Evolutionary conservation across 495 filamentous ascomycete species (phyloP).

Genomic region (Xylaria scruposa): DNA sequence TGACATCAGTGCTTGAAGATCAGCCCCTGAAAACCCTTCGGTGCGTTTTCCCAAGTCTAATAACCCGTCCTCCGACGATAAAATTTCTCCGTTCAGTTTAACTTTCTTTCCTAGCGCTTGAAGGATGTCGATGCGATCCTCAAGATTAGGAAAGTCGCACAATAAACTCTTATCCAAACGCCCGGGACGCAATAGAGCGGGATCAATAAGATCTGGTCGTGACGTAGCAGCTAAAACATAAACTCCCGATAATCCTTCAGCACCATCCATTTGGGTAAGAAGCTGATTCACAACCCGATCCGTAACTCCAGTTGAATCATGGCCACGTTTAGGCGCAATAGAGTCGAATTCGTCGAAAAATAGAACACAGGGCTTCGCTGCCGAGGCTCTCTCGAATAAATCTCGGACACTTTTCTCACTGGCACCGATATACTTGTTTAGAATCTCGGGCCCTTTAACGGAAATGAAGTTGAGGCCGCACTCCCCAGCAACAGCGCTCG

Average conservation of each 20-base stretch:
- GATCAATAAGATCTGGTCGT: slow-evolving; percentile 92
- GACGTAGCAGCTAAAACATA: slow-evolving; percentile 95
- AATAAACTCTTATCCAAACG: slow-evolving; percentile 88
- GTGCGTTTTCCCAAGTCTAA: slow-evolving; percentile 75
- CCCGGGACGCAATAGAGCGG: slow-evolving; percentile 86
- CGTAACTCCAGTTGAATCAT: slow-evolving; percentile 95
- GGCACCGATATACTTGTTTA: slow-evolving; percentile 98
- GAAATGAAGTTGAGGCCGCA: slow-evolving; percentile 97
- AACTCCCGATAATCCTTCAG: slow-evolving; percentile 90
- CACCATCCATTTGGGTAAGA: slow-evolving; percentile 98
- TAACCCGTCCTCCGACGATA: slow-evolving; percentile 57
- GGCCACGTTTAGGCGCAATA: slow-evolving; percentile 95
- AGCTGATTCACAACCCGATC: slow-evolving; percentile 99
- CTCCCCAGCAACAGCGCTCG: slow-evolving; percentile 92
- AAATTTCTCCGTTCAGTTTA: slow-evolving; percentile 66
- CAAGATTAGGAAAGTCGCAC: slow-evolving; percentile 80
- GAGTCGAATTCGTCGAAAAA: slow-evolving; percentile 99
- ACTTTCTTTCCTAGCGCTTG: slow-evolving; percentile 80
- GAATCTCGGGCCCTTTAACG: slow-evolving; percentile 95
- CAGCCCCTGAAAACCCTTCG: slow-evolving; percentile 92
- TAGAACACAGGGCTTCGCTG: slow-evolving; percentile 87
- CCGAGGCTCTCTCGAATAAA: slow-evolving; percentile 88
- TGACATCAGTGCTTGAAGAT: slow-evolving; percentile 92
- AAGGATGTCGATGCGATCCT: slow-evolving; percentile 88
- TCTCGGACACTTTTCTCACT: slow-evolving; percentile 94